Base-by-base conservation (phyloP, 805 yeast genomes). In the Teunomyces lycoperdinae region DNA sequence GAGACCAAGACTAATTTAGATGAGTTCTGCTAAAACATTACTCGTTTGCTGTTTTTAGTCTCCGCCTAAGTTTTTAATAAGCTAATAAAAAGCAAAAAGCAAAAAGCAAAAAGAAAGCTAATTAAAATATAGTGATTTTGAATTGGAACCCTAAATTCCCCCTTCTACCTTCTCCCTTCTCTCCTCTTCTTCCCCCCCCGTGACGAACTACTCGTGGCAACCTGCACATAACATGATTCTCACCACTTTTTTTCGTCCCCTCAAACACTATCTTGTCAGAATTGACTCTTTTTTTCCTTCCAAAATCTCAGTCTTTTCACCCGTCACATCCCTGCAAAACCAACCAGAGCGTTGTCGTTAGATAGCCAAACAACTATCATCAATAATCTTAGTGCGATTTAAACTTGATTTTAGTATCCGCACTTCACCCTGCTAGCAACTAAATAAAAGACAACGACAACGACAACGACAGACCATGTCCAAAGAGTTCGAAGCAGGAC, bases 401-500 rank as follows among this genome's bases (percentile, higher is more conserved):
- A 17, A 17, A 20, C 6, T 20, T 20, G 24, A 20, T 20, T 20
- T 20, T 20, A 20, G 24, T 4, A 20, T 20, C 24, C 24, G 24
- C 24, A 20, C 24, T 3, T 20, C 6, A 20, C 4, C 24, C 24
- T 20, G 24, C 24, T 4, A 20, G 5, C 5, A 20, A 20, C 24
- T 14, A 16, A 14, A 13, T 14, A 33, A 8, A 31, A 31, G 33
- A n/a, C 33, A 13, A 6, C 33, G 13, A 9, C 33, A 13, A 6
- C 33, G 13, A 9, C 33, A 31, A 16, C 36, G 13, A 16, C 36
- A n/a, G 20, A 26, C 27, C 27, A 50, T 46, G 49, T 43, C 53
- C 34, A 31, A 43, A 36, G 43, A 46, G 44, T 51, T 53, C 36
- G 55, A 53, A 38, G 36, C 52, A 16, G 57, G 54, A n/a, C 77